Evolutionary conservation across 352 stramenopile species (phyloP).

Genomic region (Globisporangium splendens): DNA sequence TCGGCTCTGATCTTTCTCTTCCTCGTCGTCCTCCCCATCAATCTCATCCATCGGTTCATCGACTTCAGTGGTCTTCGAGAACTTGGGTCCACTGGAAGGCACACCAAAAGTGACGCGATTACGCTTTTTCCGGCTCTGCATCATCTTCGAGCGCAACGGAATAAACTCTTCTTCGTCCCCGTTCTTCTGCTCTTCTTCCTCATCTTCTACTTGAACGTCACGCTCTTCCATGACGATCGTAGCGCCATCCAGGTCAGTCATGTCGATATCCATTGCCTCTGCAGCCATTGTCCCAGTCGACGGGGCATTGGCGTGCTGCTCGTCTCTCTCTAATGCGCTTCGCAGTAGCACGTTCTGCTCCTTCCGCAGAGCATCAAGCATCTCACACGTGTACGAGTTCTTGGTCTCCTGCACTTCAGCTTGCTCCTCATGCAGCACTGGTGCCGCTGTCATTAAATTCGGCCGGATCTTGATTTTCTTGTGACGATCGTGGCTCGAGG

Average conservation of each 20-base stretch:
- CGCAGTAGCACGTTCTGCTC: slow-evolving; percentile 66
- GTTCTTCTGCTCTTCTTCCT: slow-evolving; percentile 17
- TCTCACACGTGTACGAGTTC: slow-evolving; percentile 50
- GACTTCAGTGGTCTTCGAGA: slow-evolving; percentile 41
- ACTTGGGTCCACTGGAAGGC: slow-evolving; percentile 15
- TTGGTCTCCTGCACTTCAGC: slow-evolving; percentile 11
- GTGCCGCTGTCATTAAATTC: slow-evolving; percentile 38
- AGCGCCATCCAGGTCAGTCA: slow-evolving; percentile 31
- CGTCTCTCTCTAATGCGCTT: slow-evolving; percentile 5
- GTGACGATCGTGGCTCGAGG: slow-evolving; percentile 13
- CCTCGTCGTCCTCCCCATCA: slow-evolving; percentile 24
- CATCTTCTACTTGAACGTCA: too few species aligned
- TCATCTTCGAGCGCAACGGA: slow-evolving; percentile 40
- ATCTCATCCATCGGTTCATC: slow-evolving; percentile 26
- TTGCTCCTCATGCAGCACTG: slow-evolving; percentile 17
- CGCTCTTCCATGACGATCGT: slow-evolving; percentile 17
- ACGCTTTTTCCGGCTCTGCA: slow-evolving; percentile 36
- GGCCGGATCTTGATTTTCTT: slow-evolving; percentile 53
- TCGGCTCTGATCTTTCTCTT: slow-evolving; percentile 44
- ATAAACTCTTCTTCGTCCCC: slow-evolving; percentile 63
- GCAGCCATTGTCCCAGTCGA: too few species aligned
- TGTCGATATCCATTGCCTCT: slow-evolving; percentile 7
- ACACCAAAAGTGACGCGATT: slow-evolving; percentile 69
- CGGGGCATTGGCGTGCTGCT: background rate
- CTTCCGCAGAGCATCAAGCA: slow-evolving; percentile 47